Evolutionary conservation across 108 stramenopile species (phyloP), one percentile per base, ranked within the genome.

Genomic region (Skeletonema costatum): DNA sequence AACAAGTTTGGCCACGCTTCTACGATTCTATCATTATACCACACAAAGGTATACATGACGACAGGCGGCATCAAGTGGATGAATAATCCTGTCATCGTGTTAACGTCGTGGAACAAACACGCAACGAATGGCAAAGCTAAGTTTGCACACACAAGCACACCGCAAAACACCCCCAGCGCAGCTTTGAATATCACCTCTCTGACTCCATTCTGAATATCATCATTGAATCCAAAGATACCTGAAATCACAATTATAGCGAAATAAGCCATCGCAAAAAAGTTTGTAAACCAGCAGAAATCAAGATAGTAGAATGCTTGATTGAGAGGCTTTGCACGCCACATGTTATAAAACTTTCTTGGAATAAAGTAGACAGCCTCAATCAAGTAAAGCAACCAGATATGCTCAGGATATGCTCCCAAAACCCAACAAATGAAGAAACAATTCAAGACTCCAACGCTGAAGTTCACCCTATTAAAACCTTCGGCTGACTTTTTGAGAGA

Each of bases 21-120:
- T 13, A 21, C 64, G 12, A 87, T 78, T 25, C 63, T 58, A 25
- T 60, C 67, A 3, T 51, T 21, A 48, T 86, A 51, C 89, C 89
- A 89, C 69, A 86, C 63, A 30, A 85, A 77, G 9, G 85, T 87
- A 62, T 89, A 89, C 71, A 86, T 44, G 13, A 81, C 64, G 76
- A 89, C 71, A 2, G 85, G 76, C 0, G 89, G 89, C 71, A 87
- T 80, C 16, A 86, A 8, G 59, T 89, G 89, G 51, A 89, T 89
- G 32, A 89, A 85, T 11, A 87, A 53, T n/a, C 78, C 78, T 3
- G 81, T 66, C 86, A 86, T 87, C 11, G 73, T 78, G 53, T 80
- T 80, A 2, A 87, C 70, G 63, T 87, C 85, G 64, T 89, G 89
- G 44, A 89, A 89, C 17, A 89, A 41, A 66, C 83, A 85, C 1